Evolutionary conservation across 345 rosid species (phyloP).

Genomic region (Anacardium occidentale): DNA sequence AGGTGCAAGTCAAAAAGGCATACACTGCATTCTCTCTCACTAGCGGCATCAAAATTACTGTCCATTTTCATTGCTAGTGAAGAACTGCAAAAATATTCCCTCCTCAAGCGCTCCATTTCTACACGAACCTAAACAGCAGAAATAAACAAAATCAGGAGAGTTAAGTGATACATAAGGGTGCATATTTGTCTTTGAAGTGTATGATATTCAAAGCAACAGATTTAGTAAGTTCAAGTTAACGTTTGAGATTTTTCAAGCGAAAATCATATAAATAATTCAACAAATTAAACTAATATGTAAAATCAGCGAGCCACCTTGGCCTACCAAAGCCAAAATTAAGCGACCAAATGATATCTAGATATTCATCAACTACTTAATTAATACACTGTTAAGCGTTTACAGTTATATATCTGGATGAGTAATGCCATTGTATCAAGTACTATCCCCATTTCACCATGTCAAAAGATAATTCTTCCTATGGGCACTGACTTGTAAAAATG

Average conservation of each 20-base stretch:
- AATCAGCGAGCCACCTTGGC: background rate
- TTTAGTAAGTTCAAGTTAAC: background rate
- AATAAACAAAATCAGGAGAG: slow-evolving; percentile 19
- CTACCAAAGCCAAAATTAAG: background rate
- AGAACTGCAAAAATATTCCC: slow-evolving; percentile 62
- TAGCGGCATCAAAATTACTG: slow-evolving; percentile 75
- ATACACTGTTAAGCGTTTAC: background rate
- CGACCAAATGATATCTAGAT: background rate
- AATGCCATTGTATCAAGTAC: no score
- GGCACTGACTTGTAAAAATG: no score
- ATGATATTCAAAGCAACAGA: slow-evolving; percentile 5
- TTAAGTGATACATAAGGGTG: background rate
- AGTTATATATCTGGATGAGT: no score
- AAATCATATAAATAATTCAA: background rate
- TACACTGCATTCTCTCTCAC: slow-evolving; percentile 85
- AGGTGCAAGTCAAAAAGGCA: slow-evolving; percentile 95
- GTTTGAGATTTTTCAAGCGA: background rate
- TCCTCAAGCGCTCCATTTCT: slow-evolving; percentile 62
- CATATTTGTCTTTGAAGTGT: background rate
- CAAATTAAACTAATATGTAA: background rate
- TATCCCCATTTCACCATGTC: no score
- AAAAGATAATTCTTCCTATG: no score
- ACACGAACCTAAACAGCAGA: slow-evolving; percentile 63
- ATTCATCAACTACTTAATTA: background rate
- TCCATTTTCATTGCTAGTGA: slow-evolving; percentile 82